Evolutionary conservation across 192 early-diverging fungal genomes (phyloP), one percentile per base, ranked within the genome.

Genomic region (Backusella luteola): DNA sequence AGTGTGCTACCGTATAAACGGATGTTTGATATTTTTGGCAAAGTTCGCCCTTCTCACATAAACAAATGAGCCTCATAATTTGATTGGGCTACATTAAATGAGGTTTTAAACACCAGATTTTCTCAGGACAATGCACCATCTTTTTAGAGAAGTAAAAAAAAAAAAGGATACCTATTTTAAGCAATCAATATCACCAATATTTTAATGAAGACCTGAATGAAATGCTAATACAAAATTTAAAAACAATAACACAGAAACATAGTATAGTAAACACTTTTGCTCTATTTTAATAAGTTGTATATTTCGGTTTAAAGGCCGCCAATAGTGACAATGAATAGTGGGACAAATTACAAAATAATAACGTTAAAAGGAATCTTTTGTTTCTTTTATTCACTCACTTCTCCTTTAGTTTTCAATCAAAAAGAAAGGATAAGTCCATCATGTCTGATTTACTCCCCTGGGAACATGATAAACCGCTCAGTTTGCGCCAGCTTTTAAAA

Each of bases 401-500:
- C 23, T 39, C 8, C 39, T 67, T 29, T 34, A 56, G 6, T 39
- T 66, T 69, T 49, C 71, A 14, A 19, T 72, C 44, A 36, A 17
- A 36, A 70, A 34, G 4, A 71, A 19, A 38, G 23, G 2, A 59
- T n/a, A 34, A 32, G 12, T 1, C 26, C 11, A 73, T 36, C 11
- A 78, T 72, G 71, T 26, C 63, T 53, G 63, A 73, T 26, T 21
- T 19, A 52, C 66, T 79, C 34, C 78, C 78, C 32, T 79, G 78
- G 78, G 69, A 70, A 34, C n/a, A 70, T 23, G 78, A 79, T 3
- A 70, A 67, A 8, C 67, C 39, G 2, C 21, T 74, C 34, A 79
- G 66, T 34, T 11, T 79, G 3, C 69, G 73, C 29, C 66, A 74
- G 35, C 56, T 79, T 34, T 75, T 79, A 38, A 69, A 71, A 46